Conservation (phyloP, 768 basidiomycete species). For the Tubosaeta sp. region DNA sequence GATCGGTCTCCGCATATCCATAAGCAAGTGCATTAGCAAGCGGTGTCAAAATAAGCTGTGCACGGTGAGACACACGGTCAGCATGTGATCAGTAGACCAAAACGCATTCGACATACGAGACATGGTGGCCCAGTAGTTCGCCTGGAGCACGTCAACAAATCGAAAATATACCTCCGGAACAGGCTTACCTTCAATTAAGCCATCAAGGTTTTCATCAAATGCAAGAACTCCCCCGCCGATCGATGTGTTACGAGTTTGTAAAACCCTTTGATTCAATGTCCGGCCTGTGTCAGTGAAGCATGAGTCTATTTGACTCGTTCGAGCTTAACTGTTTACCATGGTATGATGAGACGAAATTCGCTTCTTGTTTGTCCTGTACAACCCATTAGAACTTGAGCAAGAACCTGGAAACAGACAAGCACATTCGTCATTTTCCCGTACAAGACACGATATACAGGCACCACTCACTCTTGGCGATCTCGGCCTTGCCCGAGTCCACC, state of each 20-base stretch:
- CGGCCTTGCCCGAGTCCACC: conserved; percentile 54
- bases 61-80: conserved; percentile 36
- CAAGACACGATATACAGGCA: not conserved
- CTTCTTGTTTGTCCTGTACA: conserved; percentile 56
- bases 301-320: not conserved
- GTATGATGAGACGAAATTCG: conserved; percentile 63
- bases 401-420: conserved; percentile 35
- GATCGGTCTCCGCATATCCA: conserved; percentile 44
- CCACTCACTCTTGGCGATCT: conserved; percentile 54
- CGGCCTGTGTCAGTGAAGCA: conserved; percentile 27
- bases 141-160: conserved; percentile 28
- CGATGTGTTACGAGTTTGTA: conserved; percentile 49
- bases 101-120: conserved; percentile 41
- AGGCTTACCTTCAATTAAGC: conserved; percentile 56
- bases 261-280: conserved; percentile 59
- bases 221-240: conserved; percentile 51
- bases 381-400: conserved; percentile 55
- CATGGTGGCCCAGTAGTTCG: conserved; percentile 62
- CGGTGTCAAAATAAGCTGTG: conserved; percentile 37
- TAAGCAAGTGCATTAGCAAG: conserved; percentile 46
- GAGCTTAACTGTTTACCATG: conserved; percentile 36
- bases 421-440: not conserved
- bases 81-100: not conserved
- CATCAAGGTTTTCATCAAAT: conserved; percentile 59
- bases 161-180: not conserved